Evolutionary conservation across 352 stramenopile genomes (phyloP), one percentile per base, ranked within the genome.

Genomic region (Phytophthora hybrid): DNA sequence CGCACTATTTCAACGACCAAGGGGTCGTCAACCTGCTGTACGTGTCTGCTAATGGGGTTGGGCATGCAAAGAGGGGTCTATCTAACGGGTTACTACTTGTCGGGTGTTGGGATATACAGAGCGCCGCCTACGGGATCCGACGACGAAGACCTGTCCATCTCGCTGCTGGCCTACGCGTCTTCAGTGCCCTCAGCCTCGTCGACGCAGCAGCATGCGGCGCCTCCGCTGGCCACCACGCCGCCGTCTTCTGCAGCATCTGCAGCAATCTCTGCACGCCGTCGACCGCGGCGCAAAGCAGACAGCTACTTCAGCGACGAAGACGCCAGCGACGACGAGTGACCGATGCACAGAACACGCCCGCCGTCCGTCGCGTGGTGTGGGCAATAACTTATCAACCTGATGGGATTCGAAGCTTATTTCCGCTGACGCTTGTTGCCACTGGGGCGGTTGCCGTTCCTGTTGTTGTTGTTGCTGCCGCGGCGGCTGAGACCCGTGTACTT

Each of bases 281-380:
- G 77, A 26, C 74, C 79, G 8, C 78, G 81, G 37, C 74, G 76
- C 9, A 87, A 85, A 47, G 44, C 77, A 23, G 82, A 49, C 26
- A 79, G 71, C 26, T 95, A 95, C 71, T 95, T 95, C 39, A 95
- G 88, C 44, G 88, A 94, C 62, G 88, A 95, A 59, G 88, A 91
- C 32, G 84, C 83, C 9, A 93, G 84, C 60, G 88, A 92, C 51
- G 76, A 80, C 4, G 84, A 89, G 59, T 82, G 54, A 74, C 10
- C 19, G 5, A 46, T 18, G 39, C 10, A 46, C 21, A 54, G 52
- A n/a, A 47, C 23, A 56, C 21, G 54, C 58, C 32, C 14, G 18
- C 29, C 49, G 18, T 59, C 18, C 29, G 23, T 62, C 19, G 49
- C 14, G 16, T 19, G 34, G 47, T 54, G 21, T 66, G 69, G 63